These are phyloP conservation scores for Capsella bursapastoris DNA, from an alignment of 345 rosid species.

Conservation along the genomic window DNA sequence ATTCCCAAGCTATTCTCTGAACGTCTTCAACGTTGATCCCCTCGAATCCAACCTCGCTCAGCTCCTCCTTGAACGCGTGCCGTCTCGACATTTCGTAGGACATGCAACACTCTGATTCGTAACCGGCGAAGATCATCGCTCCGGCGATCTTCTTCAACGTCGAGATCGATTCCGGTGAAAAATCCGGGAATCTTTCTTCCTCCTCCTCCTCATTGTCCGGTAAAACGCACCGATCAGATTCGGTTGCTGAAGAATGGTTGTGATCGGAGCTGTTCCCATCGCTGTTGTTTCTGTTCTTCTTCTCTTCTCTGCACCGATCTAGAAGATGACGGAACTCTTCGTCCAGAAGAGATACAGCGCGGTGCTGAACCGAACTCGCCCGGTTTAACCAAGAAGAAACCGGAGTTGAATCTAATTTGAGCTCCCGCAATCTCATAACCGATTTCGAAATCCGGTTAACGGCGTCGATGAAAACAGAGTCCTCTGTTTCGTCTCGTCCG, in stretches of 20 bases:
- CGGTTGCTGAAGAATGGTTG: constrained; percentile 32
- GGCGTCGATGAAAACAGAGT: constrained; percentile 47
- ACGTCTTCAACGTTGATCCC: constrained; percentile 71
- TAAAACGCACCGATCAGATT: constrained; percentile 30
- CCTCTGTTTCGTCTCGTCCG: constrained; percentile 52
- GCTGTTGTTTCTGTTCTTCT: constrained; percentile 2
- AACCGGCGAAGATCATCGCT: constrained; percentile 70
- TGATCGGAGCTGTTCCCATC: constrained; percentile 33
- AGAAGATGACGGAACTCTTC: constrained; percentile 70
- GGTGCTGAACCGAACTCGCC: constrained; percentile 55
- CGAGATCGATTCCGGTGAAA: constrained; percentile 50
- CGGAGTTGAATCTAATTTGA: constrained; percentile 35
- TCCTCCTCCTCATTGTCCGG: constrained; percentile 24
- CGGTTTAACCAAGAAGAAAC: constrained; percentile 49
- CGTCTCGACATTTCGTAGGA: constrained; percentile 56
- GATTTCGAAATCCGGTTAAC: constrained; percentile 51
- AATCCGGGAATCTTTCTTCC: constrained; percentile 51
- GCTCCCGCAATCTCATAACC: constrained; percentile 41
- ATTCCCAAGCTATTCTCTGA: constrained; percentile 73
- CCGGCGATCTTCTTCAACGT: constrained; percentile 58
- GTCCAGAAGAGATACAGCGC: constrained; percentile 63
- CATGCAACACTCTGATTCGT: constrained; percentile 69
- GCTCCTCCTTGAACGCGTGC: constrained; percentile 56
- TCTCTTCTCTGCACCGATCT: constrained; percentile 45
- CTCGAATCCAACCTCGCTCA: constrained; percentile 59